Evolutionary conservation across 768 basidiomycete species (phyloP).

Genomic region (Lactarius hengduanensis): DNA sequence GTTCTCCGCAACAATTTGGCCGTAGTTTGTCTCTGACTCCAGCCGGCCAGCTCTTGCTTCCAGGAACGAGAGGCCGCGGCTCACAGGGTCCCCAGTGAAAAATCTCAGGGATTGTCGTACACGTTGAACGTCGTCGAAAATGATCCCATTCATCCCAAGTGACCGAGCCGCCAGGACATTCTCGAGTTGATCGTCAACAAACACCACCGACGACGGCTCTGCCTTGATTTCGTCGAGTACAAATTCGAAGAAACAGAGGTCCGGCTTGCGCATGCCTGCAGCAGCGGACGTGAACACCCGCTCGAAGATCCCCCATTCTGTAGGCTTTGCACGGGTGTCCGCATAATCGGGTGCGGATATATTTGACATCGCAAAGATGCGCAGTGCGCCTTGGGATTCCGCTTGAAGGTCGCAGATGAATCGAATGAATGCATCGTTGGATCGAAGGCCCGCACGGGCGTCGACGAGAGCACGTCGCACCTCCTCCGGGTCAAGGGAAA

Average conservation of each 20-base stretch:
- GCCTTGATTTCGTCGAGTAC: constrained; percentile 47
- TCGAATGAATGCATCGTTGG: constrained; percentile 44
- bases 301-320: constrained; percentile 51
- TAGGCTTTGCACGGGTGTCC: constrained; percentile 43
- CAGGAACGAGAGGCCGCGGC: constrained; percentile 45
- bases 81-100: constrained; percentile 46
- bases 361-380: constrained; percentile 58
- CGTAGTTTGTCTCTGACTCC: constrained; percentile 45
- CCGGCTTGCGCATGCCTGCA: constrained; percentile 55
- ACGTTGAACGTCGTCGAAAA: constrained; percentile 43
- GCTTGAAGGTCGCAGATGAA: constrained; percentile 48
- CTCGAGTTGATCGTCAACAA: constrained; percentile 60
- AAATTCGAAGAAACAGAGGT: constrained; percentile 51
- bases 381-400: constrained; percentile 37
- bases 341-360: constrained; percentile 54
- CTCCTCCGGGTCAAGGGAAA: constrained; percentile 40
- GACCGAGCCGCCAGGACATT: constrained; percentile 59
- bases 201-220: constrained; percentile 49
- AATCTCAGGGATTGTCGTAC: constrained; percentile 50
- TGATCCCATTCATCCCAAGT: constrained; percentile 53
- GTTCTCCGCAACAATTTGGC: constrained; percentile 47
- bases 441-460: constrained; percentile 47
- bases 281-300: constrained; percentile 52
- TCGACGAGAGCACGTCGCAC: constrained; percentile 46
- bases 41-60: constrained; percentile 41